phyloP scores from a whole-genome alignment of 176 grass and related monocot genomes.

The Urochloa ruziziensis region DNA sequence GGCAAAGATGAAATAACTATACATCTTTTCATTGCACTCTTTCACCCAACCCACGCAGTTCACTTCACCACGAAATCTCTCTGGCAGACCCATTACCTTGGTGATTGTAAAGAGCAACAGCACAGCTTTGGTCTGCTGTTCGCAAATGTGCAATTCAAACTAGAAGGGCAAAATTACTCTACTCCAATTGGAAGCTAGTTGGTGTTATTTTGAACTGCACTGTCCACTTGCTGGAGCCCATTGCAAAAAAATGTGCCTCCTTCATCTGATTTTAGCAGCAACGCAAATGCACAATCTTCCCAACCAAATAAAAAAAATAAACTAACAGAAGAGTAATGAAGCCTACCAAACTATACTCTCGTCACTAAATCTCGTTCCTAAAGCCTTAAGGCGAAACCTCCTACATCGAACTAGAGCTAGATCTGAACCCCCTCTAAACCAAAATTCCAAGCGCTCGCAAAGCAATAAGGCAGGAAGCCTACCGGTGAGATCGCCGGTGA shows the following conservation, averaged over 20 bases:
- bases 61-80: background rate
- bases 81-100: background rate
- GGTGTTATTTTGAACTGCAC: background rate
- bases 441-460: background rate
- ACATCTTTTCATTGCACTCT: background rate
- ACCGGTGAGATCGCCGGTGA: conserved; percentile 34
- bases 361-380: background rate
- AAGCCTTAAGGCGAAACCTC: background rate
- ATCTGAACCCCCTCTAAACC: background rate
- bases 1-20: background rate
- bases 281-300: background rate
- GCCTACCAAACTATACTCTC: background rate
- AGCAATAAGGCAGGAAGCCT: background rate
- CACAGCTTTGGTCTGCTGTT: background rate
- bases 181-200: background rate
- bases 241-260: background rate
- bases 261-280: background rate
- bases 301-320: background rate
- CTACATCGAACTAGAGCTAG: background rate
- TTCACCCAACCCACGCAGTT: background rate
- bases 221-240: background rate
- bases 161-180: background rate
- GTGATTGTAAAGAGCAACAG: background rate
- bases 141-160: background rate
- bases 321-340: background rate